Conservation (phyloP, 2,329 filamentous ascomycete species). For the Diaporthe amygdali region DNA sequence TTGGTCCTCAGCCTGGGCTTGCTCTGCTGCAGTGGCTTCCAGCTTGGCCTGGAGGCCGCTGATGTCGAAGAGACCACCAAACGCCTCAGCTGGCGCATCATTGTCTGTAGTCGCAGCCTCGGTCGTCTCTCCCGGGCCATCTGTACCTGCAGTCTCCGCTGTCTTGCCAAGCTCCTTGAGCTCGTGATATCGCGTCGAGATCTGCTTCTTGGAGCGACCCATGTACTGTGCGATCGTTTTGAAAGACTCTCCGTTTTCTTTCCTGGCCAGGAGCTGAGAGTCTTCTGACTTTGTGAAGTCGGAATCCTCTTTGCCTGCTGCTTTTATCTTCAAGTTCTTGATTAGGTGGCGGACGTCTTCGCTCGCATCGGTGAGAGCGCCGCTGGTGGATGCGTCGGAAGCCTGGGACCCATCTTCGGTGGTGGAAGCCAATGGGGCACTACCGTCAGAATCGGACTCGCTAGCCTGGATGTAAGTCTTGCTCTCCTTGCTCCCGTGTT, state of each 20-base stretch:
- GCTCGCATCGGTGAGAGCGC: neutral
- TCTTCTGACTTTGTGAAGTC: conserved; percentile 30
- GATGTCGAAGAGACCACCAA: conserved; percentile 11
- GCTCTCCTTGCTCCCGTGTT: neutral
- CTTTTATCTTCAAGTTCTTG: conserved; percentile 18
- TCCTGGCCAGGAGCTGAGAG: conserved; percentile 28
- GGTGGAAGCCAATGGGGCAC: neutral
- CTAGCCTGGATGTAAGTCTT: neutral
- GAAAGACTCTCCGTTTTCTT: conserved; percentile 20
- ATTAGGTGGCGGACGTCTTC: conserved; percentile 15
- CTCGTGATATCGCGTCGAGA: neutral
- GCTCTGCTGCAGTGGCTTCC: conserved; percentile 7
- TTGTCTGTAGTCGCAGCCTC: conserved; percentile 1
- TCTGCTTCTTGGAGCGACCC: conserved; percentile 5
- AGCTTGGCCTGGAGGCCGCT: neutral
- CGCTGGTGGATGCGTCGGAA: neutral
- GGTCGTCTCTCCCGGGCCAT: neutral
- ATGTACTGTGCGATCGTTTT: neutral
- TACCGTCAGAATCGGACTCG: neutral
- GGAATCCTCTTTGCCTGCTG: conserved; percentile 6
- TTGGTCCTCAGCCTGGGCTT: conserved; percentile 8
- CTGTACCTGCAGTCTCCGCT: neutral
- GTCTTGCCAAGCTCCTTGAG: conserved; percentile 8
- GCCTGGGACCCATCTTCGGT: neutral
- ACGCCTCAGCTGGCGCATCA: neutral